Evolutionary conservation across 768 basidiomycete genomes (phyloP), one percentile per base, ranked within the genome.

Genomic region (Tylopilus plumbeoviolaceoides): DNA sequence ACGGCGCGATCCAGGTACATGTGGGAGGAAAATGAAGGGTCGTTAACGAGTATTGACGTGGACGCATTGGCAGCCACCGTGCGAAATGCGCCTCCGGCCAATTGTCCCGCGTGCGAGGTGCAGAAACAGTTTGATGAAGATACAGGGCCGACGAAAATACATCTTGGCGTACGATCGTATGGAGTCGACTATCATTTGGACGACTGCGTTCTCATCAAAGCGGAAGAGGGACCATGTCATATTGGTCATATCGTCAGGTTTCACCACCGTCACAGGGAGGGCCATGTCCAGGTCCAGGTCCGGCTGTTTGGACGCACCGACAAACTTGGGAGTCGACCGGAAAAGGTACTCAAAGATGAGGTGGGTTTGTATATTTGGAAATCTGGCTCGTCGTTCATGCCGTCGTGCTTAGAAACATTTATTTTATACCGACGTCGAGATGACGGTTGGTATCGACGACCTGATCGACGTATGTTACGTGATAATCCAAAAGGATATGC

Each of bases 161-260:
- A 58, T 0, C 67, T 66, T 18, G 85, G 81, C 0, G 53, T 87
- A 23, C 65, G 72, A 0, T 81, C 73, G 60, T 68, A 66, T 10
- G 80, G 79, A 0, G 58, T 70, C 2, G 67, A 67, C 0, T 90
- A 83, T 55, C 89, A 91, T 49, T 45, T 72, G 0, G 67, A 81
- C 40, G 89, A 91, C 35, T 87, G 79, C 55, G 79, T 81, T 5
- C 69, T 83, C 6, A 77, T 83, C 61, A 73, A 64, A 40, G 59
- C 76, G 0, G 65, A 72, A 0, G 55, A 71, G 1, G 83, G 83
- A 0, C 78, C 81, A 1, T 83, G 79, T 4, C 59, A 76, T 25
- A 77, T 89, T 44, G 88, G 79, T 1, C 78, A 81, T 35, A 73
- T 89, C 54, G 59, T 60, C 1, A 51, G 60, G 6, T 61, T 82